These are phyloP conservation scores for Striga asiatica DNA, from an alignment of 257 asterid genomes.

Conservation along the genomic window DNA sequence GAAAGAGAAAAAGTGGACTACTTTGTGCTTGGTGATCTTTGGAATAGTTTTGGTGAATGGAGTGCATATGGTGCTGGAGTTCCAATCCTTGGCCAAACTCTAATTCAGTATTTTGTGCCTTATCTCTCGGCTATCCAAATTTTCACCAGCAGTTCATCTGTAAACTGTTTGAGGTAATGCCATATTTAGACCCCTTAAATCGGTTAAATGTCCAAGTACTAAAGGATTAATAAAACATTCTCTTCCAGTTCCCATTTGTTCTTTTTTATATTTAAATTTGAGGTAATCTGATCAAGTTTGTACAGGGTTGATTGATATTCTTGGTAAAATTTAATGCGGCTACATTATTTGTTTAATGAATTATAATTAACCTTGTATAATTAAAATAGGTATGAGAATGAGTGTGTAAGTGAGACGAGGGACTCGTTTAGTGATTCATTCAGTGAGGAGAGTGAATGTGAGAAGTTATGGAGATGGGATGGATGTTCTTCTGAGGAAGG, in stretches of 20 bases:
- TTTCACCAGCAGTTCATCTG: constrained; percentile 70
- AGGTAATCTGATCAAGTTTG: too few species aligned
- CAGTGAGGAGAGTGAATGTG: constrained; percentile 68
- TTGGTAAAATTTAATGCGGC: too few species aligned
- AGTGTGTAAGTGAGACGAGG: constrained; percentile 45
- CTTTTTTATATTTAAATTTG: too few species aligned
- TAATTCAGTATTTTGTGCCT: constrained; percentile 81
- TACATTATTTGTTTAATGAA: too few species aligned
- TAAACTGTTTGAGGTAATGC: constrained; percentile 52
- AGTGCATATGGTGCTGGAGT: constrained; percentile 96
- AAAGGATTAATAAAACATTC: not conserved
- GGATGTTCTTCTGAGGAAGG: constrained; percentile 65
- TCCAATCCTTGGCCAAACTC: constrained; percentile 55
- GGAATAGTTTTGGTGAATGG: constrained; percentile 84
- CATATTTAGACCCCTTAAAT: not conserved
- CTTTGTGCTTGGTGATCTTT: constrained; percentile 71
- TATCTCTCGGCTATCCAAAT: constrained; percentile 94
- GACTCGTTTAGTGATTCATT: constrained; percentile 61
- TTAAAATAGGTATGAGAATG: constrained; percentile 41
- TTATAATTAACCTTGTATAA: not conserved
- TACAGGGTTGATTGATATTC: too few species aligned
- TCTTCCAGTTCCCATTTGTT: too few species aligned
- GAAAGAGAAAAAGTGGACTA: constrained; percentile 79
- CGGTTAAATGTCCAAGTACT: not conserved
- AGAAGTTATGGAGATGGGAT: constrained; percentile 54